These are phyloP conservation scores for Dalbergia oliveri DNA, from an alignment of 306 rosid genomes.

Conservation along the genomic window DNA sequence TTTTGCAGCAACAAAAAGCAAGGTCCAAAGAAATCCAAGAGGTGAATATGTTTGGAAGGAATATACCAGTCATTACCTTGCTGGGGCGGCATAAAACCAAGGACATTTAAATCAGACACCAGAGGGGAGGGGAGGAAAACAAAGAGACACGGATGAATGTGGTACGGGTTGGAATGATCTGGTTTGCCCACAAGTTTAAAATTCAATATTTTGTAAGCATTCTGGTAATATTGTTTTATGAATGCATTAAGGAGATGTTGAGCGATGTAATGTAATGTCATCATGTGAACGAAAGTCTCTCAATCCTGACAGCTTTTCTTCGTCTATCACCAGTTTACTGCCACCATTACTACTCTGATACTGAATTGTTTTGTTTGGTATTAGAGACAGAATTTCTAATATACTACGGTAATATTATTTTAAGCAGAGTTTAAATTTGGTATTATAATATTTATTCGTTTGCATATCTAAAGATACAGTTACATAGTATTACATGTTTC, in stretches of 20 bases:
- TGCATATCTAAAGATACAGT: too few relatives aligned
- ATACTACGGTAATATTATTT: not conserved
- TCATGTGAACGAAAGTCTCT: conserved; percentile 13
- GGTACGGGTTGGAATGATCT: conserved; percentile 7
- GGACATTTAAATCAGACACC: not conserved
- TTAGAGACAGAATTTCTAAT: not conserved
- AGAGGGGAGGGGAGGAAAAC: not conserved
- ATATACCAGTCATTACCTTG: conserved; percentile 12
- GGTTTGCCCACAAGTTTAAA: conserved; percentile 13
- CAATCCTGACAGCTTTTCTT: conserved; percentile 2
- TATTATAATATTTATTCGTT: too few relatives aligned
- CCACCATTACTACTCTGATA: not conserved
- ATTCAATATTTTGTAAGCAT: conserved; percentile 25
- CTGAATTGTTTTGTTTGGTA: not conserved
- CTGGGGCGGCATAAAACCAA: conserved; percentile 29
- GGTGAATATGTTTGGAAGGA: conserved; percentile 34
- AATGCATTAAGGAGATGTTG: conserved; percentile 14
- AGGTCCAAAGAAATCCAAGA: conserved; percentile 41
- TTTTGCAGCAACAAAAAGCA: conserved; percentile 54
- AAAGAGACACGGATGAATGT: not conserved
- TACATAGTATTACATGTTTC: too few relatives aligned
- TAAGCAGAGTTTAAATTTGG: too few relatives aligned
- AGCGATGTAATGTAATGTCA: conserved; percentile 1
- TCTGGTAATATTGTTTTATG: conserved; percentile 23
- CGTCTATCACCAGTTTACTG: conserved; percentile 18